Conservation (phyloP, 2,329 filamentous ascomycete species). For the Trichophyton rubrum region DNA sequence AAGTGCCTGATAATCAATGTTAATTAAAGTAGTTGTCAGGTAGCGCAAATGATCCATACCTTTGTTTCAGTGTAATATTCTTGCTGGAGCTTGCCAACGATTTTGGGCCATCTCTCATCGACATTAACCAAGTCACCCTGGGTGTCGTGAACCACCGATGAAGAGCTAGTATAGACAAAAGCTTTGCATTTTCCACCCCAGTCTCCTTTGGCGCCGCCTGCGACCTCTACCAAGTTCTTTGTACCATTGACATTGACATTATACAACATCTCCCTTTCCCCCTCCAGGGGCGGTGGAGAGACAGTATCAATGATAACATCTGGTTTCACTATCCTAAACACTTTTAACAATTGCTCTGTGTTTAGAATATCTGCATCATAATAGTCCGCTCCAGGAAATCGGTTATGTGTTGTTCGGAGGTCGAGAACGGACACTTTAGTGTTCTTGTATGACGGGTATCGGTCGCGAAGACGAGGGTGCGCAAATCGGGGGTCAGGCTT, state of each 20-base stretch:
- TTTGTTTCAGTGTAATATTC: conserved; percentile 90
- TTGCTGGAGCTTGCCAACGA: conserved; percentile 55
- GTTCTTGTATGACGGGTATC: conserved; percentile 32
- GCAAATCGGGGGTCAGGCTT: conserved; percentile 26
- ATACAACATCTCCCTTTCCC: conserved; percentile 50
- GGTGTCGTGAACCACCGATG: conserved; percentile 77
- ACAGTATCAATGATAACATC: conserved; percentile 88
- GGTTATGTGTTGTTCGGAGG: conserved; percentile 57
- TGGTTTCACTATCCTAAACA: conserved; percentile 57
- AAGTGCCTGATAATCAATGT: conserved; percentile 43
- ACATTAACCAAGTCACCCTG: conserved; percentile 66
- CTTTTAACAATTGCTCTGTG: conserved; percentile 43
- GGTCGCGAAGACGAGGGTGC: conserved; percentile 25
- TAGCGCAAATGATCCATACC: conserved; percentile 34
- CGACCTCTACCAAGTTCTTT: conserved; percentile 52
- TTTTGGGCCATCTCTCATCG: conserved; percentile 68
- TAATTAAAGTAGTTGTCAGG: not conserved
- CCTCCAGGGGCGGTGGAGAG: conserved; percentile 47
- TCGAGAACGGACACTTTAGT: conserved; percentile 58
- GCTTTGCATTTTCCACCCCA: conserved; percentile 54
- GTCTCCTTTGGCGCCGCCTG: conserved; percentile 52
- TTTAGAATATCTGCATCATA: conserved; percentile 69
- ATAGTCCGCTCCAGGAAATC: conserved; percentile 51
- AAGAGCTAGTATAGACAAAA: conserved; percentile 83
- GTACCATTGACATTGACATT: conserved; percentile 87